Percentiles rank a stretch among this genome's conserved stretches.
These are phyloP conservation scores for Aspergillus affinis DNA, from an alignment of 495 filamentous ascomycete genomes.

Conservation along the genomic window DNA sequence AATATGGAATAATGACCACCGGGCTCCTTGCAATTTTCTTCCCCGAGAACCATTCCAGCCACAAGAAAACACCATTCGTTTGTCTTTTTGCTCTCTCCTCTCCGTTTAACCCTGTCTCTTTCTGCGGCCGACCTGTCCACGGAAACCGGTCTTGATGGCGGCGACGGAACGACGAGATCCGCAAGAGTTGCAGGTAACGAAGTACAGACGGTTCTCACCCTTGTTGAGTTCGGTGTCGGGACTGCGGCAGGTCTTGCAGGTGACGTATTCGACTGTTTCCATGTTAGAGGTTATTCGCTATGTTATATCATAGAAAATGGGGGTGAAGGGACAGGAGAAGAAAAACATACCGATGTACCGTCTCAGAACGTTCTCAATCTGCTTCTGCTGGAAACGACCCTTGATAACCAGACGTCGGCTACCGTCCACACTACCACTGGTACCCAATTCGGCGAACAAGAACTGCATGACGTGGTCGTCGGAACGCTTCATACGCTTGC, in stretches of 20 bases:
- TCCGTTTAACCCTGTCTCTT: slow-evolving; percentile 53
- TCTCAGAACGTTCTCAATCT: slow-evolving; percentile 92
- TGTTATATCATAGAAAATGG: not conserved
- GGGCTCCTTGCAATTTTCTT: not conserved
- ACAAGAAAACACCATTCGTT: slow-evolving; percentile 12
- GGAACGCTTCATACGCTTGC: slow-evolving; percentile 91
- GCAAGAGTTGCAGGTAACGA: slow-evolving; percentile 85
- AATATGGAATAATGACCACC: slow-evolving; percentile 7
- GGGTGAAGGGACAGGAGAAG: not conserved
- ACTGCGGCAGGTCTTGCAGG: slow-evolving; percentile 94
- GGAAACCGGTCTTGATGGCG: slow-evolving; percentile 99
- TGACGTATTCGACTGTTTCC: slow-evolving; percentile 85
- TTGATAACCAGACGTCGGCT: slow-evolving; percentile 93
- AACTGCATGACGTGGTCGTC: slow-evolving; percentile 97
- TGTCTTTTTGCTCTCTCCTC: not conserved
- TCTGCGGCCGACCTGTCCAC: slow-evolving; percentile 94
- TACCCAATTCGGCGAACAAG: slow-evolving; percentile 97
- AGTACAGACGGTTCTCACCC: slow-evolving; percentile 93
- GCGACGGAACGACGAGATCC: slow-evolving; percentile 87
- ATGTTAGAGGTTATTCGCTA: slow-evolving; percentile 18
- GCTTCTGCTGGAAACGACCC: slow-evolving; percentile 97
- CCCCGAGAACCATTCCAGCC: slow-evolving; percentile 11
- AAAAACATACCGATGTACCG: slow-evolving; percentile 81
- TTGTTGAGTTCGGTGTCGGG: slow-evolving; percentile 96
- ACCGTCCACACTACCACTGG: slow-evolving; percentile 90